These are phyloP conservation scores for Arthrobotrys sphaeroides DNA, from an alignment of 2,329 filamentous ascomycete species.

Conservation along the genomic window DNA sequence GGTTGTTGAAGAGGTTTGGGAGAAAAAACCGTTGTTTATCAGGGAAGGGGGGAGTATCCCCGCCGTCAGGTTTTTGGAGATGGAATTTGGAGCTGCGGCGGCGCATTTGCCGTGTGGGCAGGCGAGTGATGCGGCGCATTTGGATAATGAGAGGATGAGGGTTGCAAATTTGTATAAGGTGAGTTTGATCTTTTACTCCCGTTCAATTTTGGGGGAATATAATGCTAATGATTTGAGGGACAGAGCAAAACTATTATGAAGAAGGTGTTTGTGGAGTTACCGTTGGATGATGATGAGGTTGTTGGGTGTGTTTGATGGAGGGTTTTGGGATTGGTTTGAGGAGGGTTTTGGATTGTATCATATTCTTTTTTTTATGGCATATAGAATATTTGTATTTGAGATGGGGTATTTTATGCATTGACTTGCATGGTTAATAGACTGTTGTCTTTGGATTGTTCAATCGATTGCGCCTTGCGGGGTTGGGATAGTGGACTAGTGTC, in stretches of 20 bases:
- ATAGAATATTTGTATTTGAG: not conserved
- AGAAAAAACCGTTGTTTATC: slow-evolving; percentile 81
- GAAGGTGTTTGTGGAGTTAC: slow-evolving; percentile 78
- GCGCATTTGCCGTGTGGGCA: slow-evolving; percentile 94
- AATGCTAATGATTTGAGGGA: slow-evolving; percentile 34
- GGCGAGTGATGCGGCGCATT: slow-evolving; percentile 89
- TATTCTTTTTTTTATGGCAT: not conserved
- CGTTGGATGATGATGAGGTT: slow-evolving; percentile 57
- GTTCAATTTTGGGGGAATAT: not conserved
- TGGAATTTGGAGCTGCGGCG: slow-evolving; percentile 88
- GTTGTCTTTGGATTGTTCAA: too few relatives aligned
- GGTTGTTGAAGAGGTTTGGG: slow-evolving; percentile 87
- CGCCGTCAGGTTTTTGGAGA: slow-evolving; percentile 90
- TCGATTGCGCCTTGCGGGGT: too few relatives aligned
- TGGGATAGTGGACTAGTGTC: too few relatives aligned
- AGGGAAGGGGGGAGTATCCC: slow-evolving; percentile 95
- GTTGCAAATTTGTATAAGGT: slow-evolving; percentile 83
- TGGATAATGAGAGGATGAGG: slow-evolving; percentile 93
- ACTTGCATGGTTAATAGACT: too few relatives aligned
- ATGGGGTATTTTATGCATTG: too few relatives aligned
- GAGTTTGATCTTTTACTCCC: slow-evolving; percentile 1
- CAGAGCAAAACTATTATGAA: slow-evolving; percentile 86
- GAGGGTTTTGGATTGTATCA: not conserved
- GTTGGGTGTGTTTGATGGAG: slow-evolving; percentile 1
- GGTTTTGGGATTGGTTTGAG: not conserved